Base-by-base conservation (phyloP, 768 basidiomycete genomes). In the Trametes maxima region DNA sequence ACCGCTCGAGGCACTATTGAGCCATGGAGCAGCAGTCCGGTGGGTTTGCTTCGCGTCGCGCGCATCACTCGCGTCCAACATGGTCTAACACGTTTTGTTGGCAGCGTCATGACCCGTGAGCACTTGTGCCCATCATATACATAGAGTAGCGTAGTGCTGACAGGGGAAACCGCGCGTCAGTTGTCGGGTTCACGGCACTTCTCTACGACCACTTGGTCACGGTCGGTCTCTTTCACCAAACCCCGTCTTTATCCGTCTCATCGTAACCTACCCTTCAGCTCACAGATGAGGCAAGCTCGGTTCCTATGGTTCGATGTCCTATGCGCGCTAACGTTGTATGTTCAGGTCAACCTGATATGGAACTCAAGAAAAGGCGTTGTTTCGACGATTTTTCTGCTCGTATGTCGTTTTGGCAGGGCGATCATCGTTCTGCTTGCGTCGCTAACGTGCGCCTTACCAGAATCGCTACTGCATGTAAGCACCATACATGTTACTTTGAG, bases 391-490 rank as follows among this genome's bases (percentile, higher is more conserved):
- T 72, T 72, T 46, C 54, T 72, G 13, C 49, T 72, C 16, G 71
- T 72, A 40, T 25, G 71, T 64, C 36, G 16, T 24, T 21, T 14
- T 19, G 8, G 28, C 28, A 8, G 28, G 8, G 8, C 8, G 8
- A 33, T 35, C 22, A 40, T 43, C 47, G 25, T 17, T 28, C 4
- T 51, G 37, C 11, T 25, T 37, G 28, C 25, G 7, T 16, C 25
- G 10, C 24, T 36, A 11, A 46, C 10, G 13, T 13, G 22, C 16
- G 12, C 16, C n/a, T 17, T 12, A 14, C 5, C 57, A 72, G 71
- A 72, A 72, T 52, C 71, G 71, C 1, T 72, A 72, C 51, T 52
- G 69, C 24, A 62, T 72, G 71, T 72, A 43, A 60, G 68, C 48
- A 8, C 39, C 40, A 16, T 46, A 33, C 28, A 11, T 46, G 5